These are phyloP conservation scores for Tolypocladium pustulatum DNA, from an alignment of 2,329 filamentous ascomycete genomes.

Conservation along the genomic window DNA sequence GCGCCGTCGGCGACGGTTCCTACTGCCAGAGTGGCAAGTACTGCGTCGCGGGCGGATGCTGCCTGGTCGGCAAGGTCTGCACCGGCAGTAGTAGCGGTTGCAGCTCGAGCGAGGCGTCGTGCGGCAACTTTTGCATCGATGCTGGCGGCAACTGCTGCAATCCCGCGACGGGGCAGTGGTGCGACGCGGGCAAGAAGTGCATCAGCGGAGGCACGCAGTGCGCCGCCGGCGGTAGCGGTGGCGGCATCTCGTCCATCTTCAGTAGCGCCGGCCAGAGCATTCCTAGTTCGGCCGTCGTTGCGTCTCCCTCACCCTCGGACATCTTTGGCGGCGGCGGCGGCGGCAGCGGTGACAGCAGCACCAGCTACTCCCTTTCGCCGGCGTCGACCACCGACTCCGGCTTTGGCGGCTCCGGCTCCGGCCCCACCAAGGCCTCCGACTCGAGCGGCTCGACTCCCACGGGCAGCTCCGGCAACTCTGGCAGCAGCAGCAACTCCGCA, in stretches of 20 bases:
- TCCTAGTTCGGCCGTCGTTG: neutral
- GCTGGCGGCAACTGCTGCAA: conserved; percentile 10
- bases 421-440: neutral
- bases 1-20: conserved; percentile 12
- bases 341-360: neutral
- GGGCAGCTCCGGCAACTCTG: neutral
- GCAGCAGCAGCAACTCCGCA: neutral
- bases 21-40: conserved; percentile 20
- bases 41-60: conserved; percentile 21
- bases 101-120: conserved; percentile 6
- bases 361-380: neutral
- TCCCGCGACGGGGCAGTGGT: conserved; percentile 9
- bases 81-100: conserved; percentile 2
- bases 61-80: conserved; percentile 14
- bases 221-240: conserved; percentile 2
- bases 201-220: conserved; percentile 2
- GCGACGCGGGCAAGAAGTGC: conserved; percentile 8
- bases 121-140: conserved; percentile 12
- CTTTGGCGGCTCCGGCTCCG: neutral
- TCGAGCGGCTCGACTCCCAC: neutral
- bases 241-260: neutral
- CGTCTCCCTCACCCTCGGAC: neutral
- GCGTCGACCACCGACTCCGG: neutral
- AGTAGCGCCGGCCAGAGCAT: conserved; percentile 4
- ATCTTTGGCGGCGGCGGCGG: neutral